Base-by-base conservation (phyloP, 2,329 filamentous ascomycete species). In the Aureobasidium leucospermi region DNA sequence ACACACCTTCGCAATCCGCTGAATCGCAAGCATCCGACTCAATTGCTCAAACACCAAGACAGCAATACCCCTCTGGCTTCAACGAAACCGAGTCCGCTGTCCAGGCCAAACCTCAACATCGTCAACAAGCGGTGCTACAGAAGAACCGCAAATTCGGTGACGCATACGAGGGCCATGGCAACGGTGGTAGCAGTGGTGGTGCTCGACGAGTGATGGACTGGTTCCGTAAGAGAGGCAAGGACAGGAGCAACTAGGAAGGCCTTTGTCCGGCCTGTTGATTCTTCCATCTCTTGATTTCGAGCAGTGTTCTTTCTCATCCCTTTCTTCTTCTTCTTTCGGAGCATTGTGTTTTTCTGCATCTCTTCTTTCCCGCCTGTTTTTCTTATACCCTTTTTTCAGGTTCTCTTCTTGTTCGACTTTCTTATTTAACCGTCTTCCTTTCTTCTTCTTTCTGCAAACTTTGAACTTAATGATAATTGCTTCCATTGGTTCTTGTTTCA, bases 161-260 rank as follows among this genome's bases (percentile, higher is more conserved):
- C 67, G 90, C 89, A 1, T 96, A 96, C 71, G 90, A 96, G 62
- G 83, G 85, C 63, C 87, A 90, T 65, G 79, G 76, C 47, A 80
- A 91, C 68, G 86, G 86, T 34, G 93, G 93, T 46, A 95, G 89
- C 72, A 93, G 86, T 64, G 90, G 90, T 60, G 89, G 91, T 3
- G 91, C 92, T 13, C 87, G 92, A 71, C 86, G 90, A 70, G 94
- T 99, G 41, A 97, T 99, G 92, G 93, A 99, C 76, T 96, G 97
- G 74, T 99, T 99, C 79, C 83, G 94, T 67, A 83, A 92, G 72
- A 84, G 92, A 71, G 90, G 89, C 59, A 90, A 87, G 76, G 89
- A 72, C 55, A 64, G 70, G 31, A 63, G 65, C 42, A 60, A 55
- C 48, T 63, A 46, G 59, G 51, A 61, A 53, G 38, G 43, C 34